Percentiles rank a stretch among this genome's conserved stretches.
These are phyloP conservation scores for Ophiostoma quercus DNA, from an alignment of 2,329 filamentous ascomycete species.

Conservation along the genomic window DNA sequence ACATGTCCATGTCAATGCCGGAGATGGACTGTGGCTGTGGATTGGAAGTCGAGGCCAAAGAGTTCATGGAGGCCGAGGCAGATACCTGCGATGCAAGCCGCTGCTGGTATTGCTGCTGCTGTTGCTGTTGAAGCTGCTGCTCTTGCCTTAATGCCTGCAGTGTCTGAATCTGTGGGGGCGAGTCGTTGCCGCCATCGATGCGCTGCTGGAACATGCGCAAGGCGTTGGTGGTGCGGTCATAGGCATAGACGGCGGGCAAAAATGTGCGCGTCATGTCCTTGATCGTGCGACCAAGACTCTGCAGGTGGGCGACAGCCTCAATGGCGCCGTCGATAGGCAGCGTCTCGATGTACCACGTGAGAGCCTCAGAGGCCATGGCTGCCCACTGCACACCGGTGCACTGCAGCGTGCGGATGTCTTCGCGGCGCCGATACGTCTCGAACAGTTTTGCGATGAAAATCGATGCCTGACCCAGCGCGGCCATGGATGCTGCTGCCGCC, in stretches of 20 bases:
- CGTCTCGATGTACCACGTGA: conserved; percentile 21
- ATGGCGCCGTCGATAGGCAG: conserved; percentile 23
- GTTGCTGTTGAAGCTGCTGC: conserved; percentile 8
- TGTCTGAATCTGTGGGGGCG: neutral
- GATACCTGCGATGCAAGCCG: neutral
- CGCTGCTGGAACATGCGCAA: conserved; percentile 21
- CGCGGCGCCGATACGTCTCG: conserved; percentile 19
- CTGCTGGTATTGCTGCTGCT: conserved; percentile 7
- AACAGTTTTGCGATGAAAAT: conserved; percentile 23
- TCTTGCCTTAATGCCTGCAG: neutral
- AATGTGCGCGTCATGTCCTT: conserved; percentile 24
- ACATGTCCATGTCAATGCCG: neutral
- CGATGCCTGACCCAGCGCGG: conserved; percentile 17
- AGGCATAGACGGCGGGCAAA: conserved; percentile 17
- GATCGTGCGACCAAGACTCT: conserved; percentile 21
- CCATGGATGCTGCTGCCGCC: conserved; percentile 7
- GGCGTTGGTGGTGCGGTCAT: conserved; percentile 17
- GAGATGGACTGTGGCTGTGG: neutral
- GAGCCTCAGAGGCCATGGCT: conserved; percentile 21
- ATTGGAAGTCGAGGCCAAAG: neutral
- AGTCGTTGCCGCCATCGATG: conserved; percentile 17
- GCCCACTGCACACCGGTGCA: conserved; percentile 25
- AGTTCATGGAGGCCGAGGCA: neutral
- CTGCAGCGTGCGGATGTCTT: conserved; percentile 23
- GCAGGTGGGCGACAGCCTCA: conserved; percentile 21